A percentile compares a stretch with the other conserved stretches of the same genome.
Conservation (phyloP, 495 filamentous ascomycete species). For the Podospora fimiseda region DNA sequence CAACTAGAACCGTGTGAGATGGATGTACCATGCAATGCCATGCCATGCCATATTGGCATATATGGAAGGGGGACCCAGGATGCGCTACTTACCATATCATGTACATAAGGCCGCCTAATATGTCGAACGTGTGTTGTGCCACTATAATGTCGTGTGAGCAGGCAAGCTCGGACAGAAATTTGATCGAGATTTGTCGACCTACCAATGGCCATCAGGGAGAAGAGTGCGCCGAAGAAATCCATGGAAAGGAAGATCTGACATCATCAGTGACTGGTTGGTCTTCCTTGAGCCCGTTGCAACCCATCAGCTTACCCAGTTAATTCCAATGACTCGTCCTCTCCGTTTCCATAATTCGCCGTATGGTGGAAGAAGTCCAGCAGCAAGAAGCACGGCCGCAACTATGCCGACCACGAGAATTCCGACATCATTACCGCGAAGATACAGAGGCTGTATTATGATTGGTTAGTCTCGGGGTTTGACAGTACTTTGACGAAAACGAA, state of each 20-base stretch:
- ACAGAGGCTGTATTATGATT: slow-evolving; percentile 36
- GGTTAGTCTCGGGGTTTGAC: too few relatives aligned
- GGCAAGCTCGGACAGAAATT: neutral
- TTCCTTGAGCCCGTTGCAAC: too few relatives aligned
- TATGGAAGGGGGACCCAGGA: neutral
- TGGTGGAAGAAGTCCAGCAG: slow-evolving; percentile 63
- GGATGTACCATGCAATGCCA: neutral
- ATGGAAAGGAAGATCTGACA: slow-evolving; percentile 57
- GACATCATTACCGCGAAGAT: slow-evolving; percentile 42
- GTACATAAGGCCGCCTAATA: slow-evolving; percentile 63
- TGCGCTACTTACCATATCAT: slow-evolving; percentile 51
- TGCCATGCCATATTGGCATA: neutral
- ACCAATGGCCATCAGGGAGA: slow-evolving; percentile 68
- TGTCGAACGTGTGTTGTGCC: slow-evolving; percentile 63
- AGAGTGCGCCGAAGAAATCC: slow-evolving; percentile 67
- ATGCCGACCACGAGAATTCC: slow-evolving; percentile 58
- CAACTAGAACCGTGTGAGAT: slow-evolving; percentile 33
- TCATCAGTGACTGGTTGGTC: neutral
- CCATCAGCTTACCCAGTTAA: slow-evolving; percentile 41
- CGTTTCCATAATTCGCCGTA: slow-evolving; percentile 70
- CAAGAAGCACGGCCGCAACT: slow-evolving; percentile 62
- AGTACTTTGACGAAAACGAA: too few relatives aligned
- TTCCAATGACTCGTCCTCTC: slow-evolving; percentile 60
- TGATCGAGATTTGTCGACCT: slow-evolving; percentile 15
- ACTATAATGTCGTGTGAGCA: slow-evolving; percentile 27